Evolutionary conservation across 805 yeast species (phyloP).

Genomic region (Nakazawaea ambrosiae): DNA sequence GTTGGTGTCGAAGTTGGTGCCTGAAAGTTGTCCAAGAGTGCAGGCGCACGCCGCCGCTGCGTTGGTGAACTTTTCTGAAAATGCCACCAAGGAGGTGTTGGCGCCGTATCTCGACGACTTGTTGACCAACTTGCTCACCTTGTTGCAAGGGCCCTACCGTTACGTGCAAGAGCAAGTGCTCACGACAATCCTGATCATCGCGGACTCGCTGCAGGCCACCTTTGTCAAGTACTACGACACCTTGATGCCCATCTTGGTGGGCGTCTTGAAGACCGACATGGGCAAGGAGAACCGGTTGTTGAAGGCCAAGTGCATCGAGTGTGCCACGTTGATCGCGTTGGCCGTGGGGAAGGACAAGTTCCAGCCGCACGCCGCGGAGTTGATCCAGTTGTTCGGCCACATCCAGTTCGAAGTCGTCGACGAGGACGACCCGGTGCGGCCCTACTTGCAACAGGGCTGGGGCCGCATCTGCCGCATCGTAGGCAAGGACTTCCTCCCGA

Average conservation of each 20-base stretch:
- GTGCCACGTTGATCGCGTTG: constrained; percentile 86
- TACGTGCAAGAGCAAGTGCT: constrained; percentile 97
- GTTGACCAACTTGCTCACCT: constrained; percentile 62
- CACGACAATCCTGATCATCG: constrained; percentile 94
- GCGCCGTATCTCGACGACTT: constrained; percentile 91
- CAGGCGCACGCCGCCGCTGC: constrained; percentile 99
- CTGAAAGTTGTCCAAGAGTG: constrained; percentile 77
- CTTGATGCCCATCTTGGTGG: constrained; percentile 73
- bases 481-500: constrained; percentile 81
- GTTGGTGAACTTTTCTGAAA: constrained; percentile 88
- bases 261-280: constrained; percentile 69
- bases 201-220: constrained; percentile 88
- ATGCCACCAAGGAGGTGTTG: constrained; percentile 76
- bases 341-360: constrained; percentile 95
- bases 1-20: constrained; percentile 70
- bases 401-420: constrained; percentile 56
- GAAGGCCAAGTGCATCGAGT: constrained; percentile 92
- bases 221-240: constrained; percentile 91
- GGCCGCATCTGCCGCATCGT: constrained; percentile 83
- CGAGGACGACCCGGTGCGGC: constrained; percentile 84
- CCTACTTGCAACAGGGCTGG: constrained; percentile 93
- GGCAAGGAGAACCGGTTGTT: constrained; percentile 72
- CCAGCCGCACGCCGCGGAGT: constrained; percentile 62
- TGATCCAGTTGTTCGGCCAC: constrained; percentile 62
- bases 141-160: constrained; percentile 79